These are phyloP conservation scores for Trichocladium antarcticum DNA, from an alignment of 495 filamentous ascomycete genomes.

Conservation along the genomic window DNA sequence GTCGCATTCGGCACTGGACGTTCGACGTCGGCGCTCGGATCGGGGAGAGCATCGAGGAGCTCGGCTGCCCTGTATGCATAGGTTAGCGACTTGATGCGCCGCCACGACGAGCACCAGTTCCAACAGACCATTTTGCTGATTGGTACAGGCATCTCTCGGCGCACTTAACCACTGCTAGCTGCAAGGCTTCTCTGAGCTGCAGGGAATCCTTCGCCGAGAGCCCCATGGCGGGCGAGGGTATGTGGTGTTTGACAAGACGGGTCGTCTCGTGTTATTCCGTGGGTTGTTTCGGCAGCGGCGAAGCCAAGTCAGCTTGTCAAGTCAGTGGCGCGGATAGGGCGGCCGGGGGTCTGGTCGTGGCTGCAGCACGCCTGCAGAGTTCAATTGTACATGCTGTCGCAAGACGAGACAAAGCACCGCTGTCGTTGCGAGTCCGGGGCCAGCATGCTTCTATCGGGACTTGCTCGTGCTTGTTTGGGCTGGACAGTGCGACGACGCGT, in stretches of 20 bases:
- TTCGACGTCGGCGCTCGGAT: constrained; percentile 20
- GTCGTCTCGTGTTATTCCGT: neutral
- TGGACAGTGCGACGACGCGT: neutral
- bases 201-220: constrained; percentile 39
- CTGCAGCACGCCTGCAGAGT: neutral
- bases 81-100: neutral
- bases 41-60: constrained; percentile 70
- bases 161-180: constrained; percentile 77
- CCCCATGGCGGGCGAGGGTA: constrained; percentile 13
- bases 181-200: constrained; percentile 51
- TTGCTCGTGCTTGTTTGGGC: too few species aligned
- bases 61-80: constrained; percentile 68
- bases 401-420: too few species aligned
- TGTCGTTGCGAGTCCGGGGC: too few species aligned
- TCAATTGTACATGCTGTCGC: neutral
- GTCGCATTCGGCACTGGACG: constrained; percentile 26
- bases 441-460: too few species aligned
- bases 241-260: neutral
- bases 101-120: neutral
- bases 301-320: too few species aligned
- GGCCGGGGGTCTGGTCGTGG: too few species aligned
- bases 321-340: too few species aligned
- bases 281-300: too few species aligned
- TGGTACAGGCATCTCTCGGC: constrained; percentile 94
- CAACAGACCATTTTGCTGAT: constrained; percentile 80